Evolutionary conservation across 768 basidiomycete species (phyloP).

Genomic region (Tricholoma sp.): DNA sequence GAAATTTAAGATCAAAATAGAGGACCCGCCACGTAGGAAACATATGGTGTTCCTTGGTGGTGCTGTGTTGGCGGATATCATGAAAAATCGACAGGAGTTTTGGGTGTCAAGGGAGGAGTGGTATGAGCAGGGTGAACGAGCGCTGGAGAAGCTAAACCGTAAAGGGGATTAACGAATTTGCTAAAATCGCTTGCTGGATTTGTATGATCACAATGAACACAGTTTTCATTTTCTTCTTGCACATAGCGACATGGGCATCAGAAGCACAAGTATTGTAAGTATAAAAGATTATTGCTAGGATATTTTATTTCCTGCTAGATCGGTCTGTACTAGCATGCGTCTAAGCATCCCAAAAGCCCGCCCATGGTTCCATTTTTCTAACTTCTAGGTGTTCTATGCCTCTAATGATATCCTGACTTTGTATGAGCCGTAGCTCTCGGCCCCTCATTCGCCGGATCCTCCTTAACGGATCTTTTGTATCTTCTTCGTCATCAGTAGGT

Average conservation of each 20-base stretch:
- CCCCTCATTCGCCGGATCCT: slow-evolving; percentile 72
- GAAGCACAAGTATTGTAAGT: background rate
- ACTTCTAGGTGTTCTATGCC: slow-evolving; percentile 28
- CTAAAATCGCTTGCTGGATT: background rate
- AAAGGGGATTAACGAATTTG: slow-evolving; percentile 1
- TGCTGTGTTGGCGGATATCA: slow-evolving; percentile 97
- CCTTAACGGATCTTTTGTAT: slow-evolving; percentile 58
- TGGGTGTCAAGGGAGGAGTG: slow-evolving; percentile 95
- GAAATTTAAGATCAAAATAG: slow-evolving; percentile 99
- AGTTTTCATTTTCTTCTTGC: background rate
- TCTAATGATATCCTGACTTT: slow-evolving; percentile 67
- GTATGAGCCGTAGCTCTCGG: slow-evolving; percentile 80
- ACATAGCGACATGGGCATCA: background rate
- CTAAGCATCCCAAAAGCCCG: slow-evolving; percentile 34
- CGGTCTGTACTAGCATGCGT: background rate
- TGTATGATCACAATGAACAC: background rate
- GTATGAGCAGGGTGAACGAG: slow-evolving; percentile 81
- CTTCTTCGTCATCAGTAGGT: slow-evolving; percentile 75
- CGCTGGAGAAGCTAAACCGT: slow-evolving; percentile 84
- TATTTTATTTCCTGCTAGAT: background rate
- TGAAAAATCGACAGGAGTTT: slow-evolving; percentile 92
- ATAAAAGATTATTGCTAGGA: background rate
- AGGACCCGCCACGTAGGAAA: slow-evolving; percentile 96
- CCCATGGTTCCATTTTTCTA: slow-evolving; percentile 38
- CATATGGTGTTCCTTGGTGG: slow-evolving; percentile 99